Evolutionary conservation across 2,329 filamentous ascomycete genomes (phyloP).

Genomic region (Aspergillus viridinutans): DNA sequence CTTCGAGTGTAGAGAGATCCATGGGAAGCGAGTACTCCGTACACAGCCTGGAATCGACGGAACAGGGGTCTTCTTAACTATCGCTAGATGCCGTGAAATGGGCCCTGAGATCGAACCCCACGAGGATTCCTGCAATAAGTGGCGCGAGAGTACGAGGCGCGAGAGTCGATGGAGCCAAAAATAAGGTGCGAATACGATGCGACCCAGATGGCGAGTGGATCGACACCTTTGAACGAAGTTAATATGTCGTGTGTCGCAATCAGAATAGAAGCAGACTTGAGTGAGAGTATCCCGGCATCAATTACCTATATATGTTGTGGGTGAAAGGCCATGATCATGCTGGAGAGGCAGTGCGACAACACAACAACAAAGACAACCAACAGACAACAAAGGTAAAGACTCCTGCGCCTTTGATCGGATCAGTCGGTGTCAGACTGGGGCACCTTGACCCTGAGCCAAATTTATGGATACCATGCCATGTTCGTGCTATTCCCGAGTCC

Average conservation of each 20-base stretch:
- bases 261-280: neutral
- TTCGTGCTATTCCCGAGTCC: neutral
- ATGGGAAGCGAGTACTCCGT: slow-evolving; percentile 3
- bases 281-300: neutral
- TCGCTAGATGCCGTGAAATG: neutral
- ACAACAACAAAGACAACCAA: neutral
- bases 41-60: neutral
- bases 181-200: slow-evolving; percentile 15
- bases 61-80: neutral
- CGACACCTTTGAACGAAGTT: neutral
- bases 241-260: neutral
- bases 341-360: neutral
- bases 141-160: slow-evolving; percentile 11
- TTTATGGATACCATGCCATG: neutral
- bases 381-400: neutral
- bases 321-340: neutral
- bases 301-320: neutral
- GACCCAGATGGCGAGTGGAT: slow-evolving; percentile 7
- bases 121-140: neutral
- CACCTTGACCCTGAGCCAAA: neutral
- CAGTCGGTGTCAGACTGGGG: neutral
- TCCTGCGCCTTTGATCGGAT: neutral
- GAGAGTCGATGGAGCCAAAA: slow-evolving; percentile 9
- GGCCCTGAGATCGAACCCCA: neutral
- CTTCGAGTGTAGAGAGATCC: slow-evolving; percentile 36